Percentiles rank a stretch among this genome's conserved stretches.
phyloP scores from a whole-genome alignment of 345 rosid genomes.

The Pugionium dolabratum region DNA sequence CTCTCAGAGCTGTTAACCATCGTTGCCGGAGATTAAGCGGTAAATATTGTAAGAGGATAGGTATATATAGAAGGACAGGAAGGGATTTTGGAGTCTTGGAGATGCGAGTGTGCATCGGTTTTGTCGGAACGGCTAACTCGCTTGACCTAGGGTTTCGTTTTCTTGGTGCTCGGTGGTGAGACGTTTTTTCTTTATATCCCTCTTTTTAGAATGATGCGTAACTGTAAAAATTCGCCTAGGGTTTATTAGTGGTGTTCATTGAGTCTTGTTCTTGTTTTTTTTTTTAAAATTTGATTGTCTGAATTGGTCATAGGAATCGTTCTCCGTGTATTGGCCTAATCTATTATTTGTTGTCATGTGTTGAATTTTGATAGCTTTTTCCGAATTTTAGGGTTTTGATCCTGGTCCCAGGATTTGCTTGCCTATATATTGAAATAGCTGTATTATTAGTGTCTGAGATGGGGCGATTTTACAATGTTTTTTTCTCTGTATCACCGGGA shows the following conservation, averaged over 20 bases:
- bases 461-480: background rate
- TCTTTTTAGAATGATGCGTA: background rate
- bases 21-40: slow-evolving; percentile 21
- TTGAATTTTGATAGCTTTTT: slow-evolving; percentile 1
- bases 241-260: slow-evolving; percentile 20
- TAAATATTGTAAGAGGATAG: background rate
- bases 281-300: background rate
- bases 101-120: slow-evolving; percentile 28
- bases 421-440: background rate
- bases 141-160: slow-evolving; percentile 41
- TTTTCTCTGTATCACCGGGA: background rate
- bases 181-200: background rate
- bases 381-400: slow-evolving; percentile 34
- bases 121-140: slow-evolving; percentile 26
- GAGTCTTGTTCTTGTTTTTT: background rate
- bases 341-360: background rate
- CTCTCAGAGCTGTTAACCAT: slow-evolving; percentile 27
- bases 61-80: background rate
- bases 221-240: slow-evolving; percentile 25
- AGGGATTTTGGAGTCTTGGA: background rate
- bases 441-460: slow-evolving; percentile 4
- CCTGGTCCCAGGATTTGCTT: slow-evolving; percentile 16
- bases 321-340: slow-evolving; percentile 12
- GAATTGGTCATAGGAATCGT: slow-evolving; percentile 10
- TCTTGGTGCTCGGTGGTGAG: slow-evolving; percentile 24